phyloP scores from a whole-genome alignment of 2,329 filamentous ascomycete species.

The Lasiodiplodia sp. region DNA sequence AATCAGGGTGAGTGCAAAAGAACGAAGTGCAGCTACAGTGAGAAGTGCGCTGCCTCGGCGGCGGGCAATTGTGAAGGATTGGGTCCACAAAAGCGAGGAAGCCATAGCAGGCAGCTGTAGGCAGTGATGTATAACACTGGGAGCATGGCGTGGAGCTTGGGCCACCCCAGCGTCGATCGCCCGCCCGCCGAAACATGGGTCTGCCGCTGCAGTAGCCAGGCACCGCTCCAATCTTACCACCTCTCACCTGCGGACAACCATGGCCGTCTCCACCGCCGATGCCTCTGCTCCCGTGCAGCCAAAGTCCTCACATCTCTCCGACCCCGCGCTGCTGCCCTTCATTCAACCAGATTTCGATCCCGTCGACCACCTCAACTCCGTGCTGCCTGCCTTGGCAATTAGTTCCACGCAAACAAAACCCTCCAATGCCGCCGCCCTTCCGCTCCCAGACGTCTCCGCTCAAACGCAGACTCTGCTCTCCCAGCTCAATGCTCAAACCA shows the following conservation, averaged over 20 bases:
- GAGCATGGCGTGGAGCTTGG: not conserved
- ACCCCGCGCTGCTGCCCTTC: conserved; percentile 78
- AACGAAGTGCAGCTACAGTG: not conserved
- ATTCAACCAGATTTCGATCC: conserved; percentile 80
- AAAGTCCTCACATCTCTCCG: conserved; percentile 66
- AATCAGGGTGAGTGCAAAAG: not conserved
- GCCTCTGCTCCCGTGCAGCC: conserved; percentile 30
- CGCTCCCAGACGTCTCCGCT: conserved; percentile 78
- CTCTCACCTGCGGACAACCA: not conserved
- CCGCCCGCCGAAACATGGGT: too few species aligned
- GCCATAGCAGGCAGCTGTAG: not conserved
- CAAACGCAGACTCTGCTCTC: conserved; percentile 86
- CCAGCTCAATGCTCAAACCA: conserved; percentile 87
- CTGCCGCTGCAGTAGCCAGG: not conserved
- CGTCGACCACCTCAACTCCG: conserved; percentile 82
- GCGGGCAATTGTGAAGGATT: not conserved
- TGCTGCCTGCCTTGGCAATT: conserved; percentile 71
- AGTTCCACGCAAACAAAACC: conserved; percentile 45
- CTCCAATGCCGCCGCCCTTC: conserved; percentile 56
- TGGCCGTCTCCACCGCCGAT: conserved; percentile 8
- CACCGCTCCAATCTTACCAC: not conserved
- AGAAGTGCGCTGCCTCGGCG: not conserved
- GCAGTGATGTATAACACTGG: not conserved
- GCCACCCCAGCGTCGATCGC: not conserved
- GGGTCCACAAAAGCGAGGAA: not conserved